Evolutionary conservation across 352 stramenopile species (phyloP), one percentile per base, ranked within the genome.

Genomic region (Pythium aristosporum): DNA sequence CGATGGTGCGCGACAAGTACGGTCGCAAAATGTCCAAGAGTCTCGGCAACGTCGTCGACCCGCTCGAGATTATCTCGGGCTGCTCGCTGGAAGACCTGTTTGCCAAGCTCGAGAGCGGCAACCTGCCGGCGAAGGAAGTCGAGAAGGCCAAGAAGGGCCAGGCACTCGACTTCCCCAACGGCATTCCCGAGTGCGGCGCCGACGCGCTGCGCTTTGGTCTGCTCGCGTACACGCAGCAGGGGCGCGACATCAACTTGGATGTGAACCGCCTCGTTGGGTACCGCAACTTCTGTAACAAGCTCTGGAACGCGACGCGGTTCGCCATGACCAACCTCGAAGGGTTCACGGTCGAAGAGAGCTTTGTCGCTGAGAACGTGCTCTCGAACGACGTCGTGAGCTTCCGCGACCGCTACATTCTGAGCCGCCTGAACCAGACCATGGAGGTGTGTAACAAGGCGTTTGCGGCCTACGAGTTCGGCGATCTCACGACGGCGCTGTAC

Each of bases 11-110:
- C 51, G 98, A 99, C 80, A 97, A 96, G 65, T 96, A 98, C 75
- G 97, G 97, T n/a, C 96, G 81, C 61, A 99, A 99, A 80, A 99
- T 99, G 98, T 99, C 96, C 23, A 99, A 99, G 81, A 99, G 94
- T 61, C 96, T 99, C 67, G 98, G 97, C 32, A 99, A 99, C 74
- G 97, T 99, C 2, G 89, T 99, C 23, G 97, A 99, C 74, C 97
- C 97, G 23, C 73, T 99, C 2, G 94, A 99, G 67, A 96, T 99
- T 32, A 99, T 99, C 68, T 75, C 89, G 63, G 98, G 98, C 41
- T 99, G 94, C 75, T 88, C 92, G 28, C 85, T 99, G 1, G 82
- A 98, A 6, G 82, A 92, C 16, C 80, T 99, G 43, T 87, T 99
- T 59, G 71, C 81, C 47, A 99, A 99, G 76, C 86, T 99, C 10